These are phyloP conservation scores for Purpureocillium lavendulum DNA, from an alignment of 2,329 filamentous ascomycete species.

Conservation along the genomic window DNA sequence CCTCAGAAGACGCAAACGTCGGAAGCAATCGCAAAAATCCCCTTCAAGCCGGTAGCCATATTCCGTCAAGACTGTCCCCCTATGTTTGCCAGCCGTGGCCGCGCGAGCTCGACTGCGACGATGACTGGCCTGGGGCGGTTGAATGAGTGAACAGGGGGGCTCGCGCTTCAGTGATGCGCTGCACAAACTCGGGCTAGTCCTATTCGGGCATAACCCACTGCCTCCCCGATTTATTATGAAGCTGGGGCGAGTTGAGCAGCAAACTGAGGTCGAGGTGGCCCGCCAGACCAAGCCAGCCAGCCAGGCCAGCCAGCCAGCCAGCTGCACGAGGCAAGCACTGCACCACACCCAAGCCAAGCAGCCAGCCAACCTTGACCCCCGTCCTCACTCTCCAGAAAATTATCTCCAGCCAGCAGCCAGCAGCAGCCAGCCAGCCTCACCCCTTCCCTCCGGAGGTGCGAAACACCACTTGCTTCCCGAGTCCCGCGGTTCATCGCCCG, in stretches of 20 bases:
- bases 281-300: too few species aligned
- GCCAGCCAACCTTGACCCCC: neutral
- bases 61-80: too few species aligned
- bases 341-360: neutral
- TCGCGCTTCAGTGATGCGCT: neutral
- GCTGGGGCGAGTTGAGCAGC: neutral
- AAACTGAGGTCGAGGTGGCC: too few species aligned
- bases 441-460: conserved; percentile 21
- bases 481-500: conserved; percentile 11
- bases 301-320: too few species aligned
- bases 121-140: too few species aligned
- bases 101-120: too few species aligned
- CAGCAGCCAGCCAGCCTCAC: too few species aligned
- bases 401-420: conserved; percentile 19
- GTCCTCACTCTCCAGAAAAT: conserved; percentile 18
- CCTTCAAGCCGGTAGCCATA: too few species aligned
- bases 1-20: too few species aligned
- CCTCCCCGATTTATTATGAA: neutral
- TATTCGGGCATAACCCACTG: neutral
- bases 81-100: too few species aligned
- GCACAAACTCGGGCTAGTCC: neutral
- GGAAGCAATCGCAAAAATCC: too few species aligned
- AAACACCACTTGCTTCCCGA: conserved; percentile 19
- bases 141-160: too few species aligned
- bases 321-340: neutral